Conservation (phyloP, 2,329 filamentous ascomycete species). For the Xylariaceae sp. region DNA sequence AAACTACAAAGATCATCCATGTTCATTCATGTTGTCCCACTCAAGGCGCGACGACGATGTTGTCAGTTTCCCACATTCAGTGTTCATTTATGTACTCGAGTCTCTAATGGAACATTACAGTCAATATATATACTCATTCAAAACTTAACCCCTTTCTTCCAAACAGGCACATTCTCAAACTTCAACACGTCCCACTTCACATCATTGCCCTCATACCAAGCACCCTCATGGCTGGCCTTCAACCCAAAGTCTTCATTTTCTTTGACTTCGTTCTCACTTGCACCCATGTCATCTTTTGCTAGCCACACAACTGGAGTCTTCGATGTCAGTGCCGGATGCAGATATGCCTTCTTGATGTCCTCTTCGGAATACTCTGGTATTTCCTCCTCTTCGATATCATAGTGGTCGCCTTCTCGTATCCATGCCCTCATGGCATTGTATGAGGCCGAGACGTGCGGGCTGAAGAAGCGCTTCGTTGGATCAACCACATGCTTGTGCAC, state of each 20-base stretch:
- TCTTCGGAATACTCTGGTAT: conserved; percentile 27
- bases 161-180: conserved; percentile 27
- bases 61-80: too few species aligned
- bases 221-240: conserved; percentile 65
- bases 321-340: conserved; percentile 34
- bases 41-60: too few species aligned
- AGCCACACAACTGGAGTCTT: conserved; percentile 63
- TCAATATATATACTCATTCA: conserved; percentile 7
- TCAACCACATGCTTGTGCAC: conserved; percentile 22
- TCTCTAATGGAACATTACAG: too few species aligned
- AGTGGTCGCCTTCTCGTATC: conserved; percentile 20
- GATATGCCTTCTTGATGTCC: conserved; percentile 28
- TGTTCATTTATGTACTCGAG: too few species aligned
- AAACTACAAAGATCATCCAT: too few species aligned
- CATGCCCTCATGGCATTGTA: conserved; percentile 27
- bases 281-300: conserved; percentile 58
- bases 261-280: conserved; percentile 58
- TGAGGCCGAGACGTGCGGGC: conserved; percentile 27
- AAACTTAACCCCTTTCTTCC: conserved; percentile 24
- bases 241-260: conserved; percentile 59
- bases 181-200: conserved; percentile 24
- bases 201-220: conserved; percentile 51
- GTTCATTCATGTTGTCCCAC: too few species aligned
- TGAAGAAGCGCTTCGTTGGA: conserved; percentile 28
- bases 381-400: conserved; percentile 18